Conservation (phyloP, 805 yeast genomes). For the Metschnikowia borealis region DNA sequence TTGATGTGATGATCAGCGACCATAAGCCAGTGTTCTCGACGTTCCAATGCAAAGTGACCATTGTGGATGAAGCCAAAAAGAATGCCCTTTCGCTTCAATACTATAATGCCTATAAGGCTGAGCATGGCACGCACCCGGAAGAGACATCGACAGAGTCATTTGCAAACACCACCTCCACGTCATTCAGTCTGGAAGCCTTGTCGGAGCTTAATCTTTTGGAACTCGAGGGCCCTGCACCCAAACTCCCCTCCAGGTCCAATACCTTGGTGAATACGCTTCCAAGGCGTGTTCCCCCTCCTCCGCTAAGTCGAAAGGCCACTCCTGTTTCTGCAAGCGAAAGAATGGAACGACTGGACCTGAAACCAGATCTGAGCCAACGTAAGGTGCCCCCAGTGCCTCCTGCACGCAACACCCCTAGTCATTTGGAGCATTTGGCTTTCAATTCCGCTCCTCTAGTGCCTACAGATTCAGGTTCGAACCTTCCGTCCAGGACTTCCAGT, state of each 20-base stretch:
- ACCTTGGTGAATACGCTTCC: constrained; percentile 15
- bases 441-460: constrained; percentile 39
- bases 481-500: neutral
- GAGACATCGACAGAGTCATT: constrained; percentile 8
- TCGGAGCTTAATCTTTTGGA: constrained; percentile 37
- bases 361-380: neutral
- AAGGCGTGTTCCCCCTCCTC: constrained; percentile 29
- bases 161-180: constrained; percentile 1
- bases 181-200: constrained; percentile 27
- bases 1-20: constrained; percentile 64
- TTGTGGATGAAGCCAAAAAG: constrained; percentile 50
- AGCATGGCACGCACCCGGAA: constrained; percentile 22
- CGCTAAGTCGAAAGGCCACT: constrained; percentile 18
- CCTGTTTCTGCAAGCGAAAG: neutral
- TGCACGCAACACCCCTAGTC: constrained; percentile 7
- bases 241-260: constrained; percentile 21
- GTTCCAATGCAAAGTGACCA: constrained; percentile 59
- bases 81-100: constrained; percentile 23
- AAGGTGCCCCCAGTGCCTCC: constrained; percentile 7
- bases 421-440: constrained; percentile 26
- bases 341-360: neutral
- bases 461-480: constrained; percentile 21
- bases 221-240: constrained; percentile 22
- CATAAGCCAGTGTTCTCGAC: constrained; percentile 91
- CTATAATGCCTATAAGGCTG: constrained; percentile 28